Evolutionary conservation across 208 protist species (phyloP).

Genomic region (Naegleria fowleri): DNA sequence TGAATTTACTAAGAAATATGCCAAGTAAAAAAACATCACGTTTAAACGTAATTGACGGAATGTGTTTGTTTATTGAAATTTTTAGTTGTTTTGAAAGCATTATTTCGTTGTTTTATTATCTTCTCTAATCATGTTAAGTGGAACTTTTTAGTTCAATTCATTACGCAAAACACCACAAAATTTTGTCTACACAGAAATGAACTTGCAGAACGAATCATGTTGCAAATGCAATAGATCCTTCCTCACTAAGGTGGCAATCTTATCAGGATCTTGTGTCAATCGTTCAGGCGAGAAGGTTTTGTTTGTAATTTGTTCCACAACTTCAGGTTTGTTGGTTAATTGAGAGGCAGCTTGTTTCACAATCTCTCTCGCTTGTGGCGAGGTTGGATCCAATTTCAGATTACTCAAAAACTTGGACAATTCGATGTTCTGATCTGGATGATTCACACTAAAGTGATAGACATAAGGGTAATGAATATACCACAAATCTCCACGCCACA

Average conservation of each 20-base stretch:
- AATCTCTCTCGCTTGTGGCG: background rate
- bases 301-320: background rate
- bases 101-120: too few species aligned
- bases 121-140: too few species aligned
- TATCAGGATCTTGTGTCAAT: background rate
- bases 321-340: background rate
- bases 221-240: background rate
- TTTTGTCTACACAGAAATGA: background rate
- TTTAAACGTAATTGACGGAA: too few species aligned
- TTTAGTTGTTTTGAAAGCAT: too few species aligned
- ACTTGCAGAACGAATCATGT: background rate
- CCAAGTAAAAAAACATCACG: background rate
- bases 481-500: background rate
- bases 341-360: background rate
- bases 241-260: background rate
- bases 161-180: too few species aligned
- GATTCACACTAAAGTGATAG: background rate
- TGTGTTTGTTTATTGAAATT: too few species aligned
- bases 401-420: background rate
- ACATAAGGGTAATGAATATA: background rate
- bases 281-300: background rate
- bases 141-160: too few species aligned
- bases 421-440: background rate
- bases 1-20: conserved; percentile 9
- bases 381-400: background rate